These are phyloP conservation scores for Trichodelitschia bisporula DNA, from an alignment of 495 filamentous ascomycete genomes.

Conservation along the genomic window DNA sequence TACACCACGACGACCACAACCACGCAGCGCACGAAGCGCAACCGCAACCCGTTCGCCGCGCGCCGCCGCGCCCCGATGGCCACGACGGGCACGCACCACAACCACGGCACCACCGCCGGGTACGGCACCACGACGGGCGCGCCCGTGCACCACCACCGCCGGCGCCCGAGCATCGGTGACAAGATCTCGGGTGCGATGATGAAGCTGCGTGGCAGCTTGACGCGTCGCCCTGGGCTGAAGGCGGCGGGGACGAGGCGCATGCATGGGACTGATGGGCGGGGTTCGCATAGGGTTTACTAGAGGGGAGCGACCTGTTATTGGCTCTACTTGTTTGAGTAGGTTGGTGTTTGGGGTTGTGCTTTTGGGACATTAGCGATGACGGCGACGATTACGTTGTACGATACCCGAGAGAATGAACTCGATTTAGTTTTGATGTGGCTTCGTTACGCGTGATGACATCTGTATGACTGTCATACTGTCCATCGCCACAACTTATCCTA, in stretches of 20 bases:
- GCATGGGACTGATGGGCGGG: constrained; percentile 45
- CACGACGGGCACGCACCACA: neutral
- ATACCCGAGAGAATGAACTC: too few relatives aligned
- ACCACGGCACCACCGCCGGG: neutral
- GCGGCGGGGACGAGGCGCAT: constrained; percentile 47
- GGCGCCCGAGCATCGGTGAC: constrained; percentile 34
- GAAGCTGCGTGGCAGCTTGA: constrained; percentile 37
- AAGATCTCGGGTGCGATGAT: constrained; percentile 45
- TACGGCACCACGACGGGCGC: neutral
- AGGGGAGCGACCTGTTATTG: too few relatives aligned
- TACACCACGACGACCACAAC: neutral
- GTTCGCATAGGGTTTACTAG: constrained; percentile 4
- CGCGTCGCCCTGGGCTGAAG: constrained; percentile 35
- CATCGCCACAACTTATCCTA: too few relatives aligned
- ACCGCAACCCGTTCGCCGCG: too few relatives aligned
- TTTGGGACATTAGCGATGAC: too few relatives aligned
- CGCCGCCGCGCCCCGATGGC: neutral
- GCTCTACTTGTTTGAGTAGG: too few relatives aligned
- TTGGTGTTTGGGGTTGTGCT: too few relatives aligned
- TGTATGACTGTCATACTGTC: too few relatives aligned
- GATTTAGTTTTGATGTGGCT: too few relatives aligned
- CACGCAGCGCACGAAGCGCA: neutral
- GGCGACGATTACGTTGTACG: too few relatives aligned
- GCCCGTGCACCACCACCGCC: constrained; percentile 23
- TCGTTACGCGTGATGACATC: too few relatives aligned